Percentiles rank a stretch among this genome's conserved stretches.
Evolutionary conservation across 495 filamentous ascomycete genomes (phyloP).

Genomic region (Penicillium diatomitis): DNA sequence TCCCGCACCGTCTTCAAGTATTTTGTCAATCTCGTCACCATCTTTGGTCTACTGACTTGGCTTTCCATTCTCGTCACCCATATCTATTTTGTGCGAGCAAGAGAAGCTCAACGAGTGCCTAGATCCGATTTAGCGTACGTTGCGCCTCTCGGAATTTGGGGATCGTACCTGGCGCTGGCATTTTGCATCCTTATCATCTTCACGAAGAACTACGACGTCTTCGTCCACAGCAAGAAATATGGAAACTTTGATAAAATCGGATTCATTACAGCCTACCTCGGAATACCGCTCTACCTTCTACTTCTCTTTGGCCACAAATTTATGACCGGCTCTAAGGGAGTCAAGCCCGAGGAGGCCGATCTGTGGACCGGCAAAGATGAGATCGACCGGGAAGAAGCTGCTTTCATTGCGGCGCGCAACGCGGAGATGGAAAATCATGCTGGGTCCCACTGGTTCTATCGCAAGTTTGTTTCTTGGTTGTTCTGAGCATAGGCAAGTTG

Average conservation of each 20-base stretch:
- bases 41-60: conserved; percentile 76
- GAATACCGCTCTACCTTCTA: conserved; percentile 68
- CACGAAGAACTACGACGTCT: conserved; percentile 73
- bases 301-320: conserved; percentile 67
- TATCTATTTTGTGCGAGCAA: conserved; percentile 68
- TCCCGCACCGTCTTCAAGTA: conserved; percentile 66
- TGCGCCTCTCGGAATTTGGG: conserved; percentile 59
- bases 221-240: conserved; percentile 40
- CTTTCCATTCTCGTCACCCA: conserved; percentile 77
- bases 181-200: conserved; percentile 64
- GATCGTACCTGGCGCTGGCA: conserved; percentile 56
- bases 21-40: conserved; percentile 77
- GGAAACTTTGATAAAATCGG: conserved; percentile 58
- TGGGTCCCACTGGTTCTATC: conserved; percentile 47
- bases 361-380: conserved; percentile 62
- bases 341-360: conserved; percentile 52
- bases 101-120: conserved; percentile 61
- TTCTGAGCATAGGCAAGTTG: conserved; percentile 32
- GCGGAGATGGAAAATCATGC: conserved; percentile 32
- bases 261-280: conserved; percentile 76
- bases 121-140: conserved; percentile 58
- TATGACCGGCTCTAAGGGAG: conserved; percentile 38
- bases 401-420: conserved; percentile 50
- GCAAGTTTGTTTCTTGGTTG: conserved; percentile 55
- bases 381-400: conserved; percentile 66